Evolutionary conservation across 2,329 filamentous ascomycete species (phyloP), one percentile per base, ranked within the genome.

Genomic region (Fusarium temperatum): DNA sequence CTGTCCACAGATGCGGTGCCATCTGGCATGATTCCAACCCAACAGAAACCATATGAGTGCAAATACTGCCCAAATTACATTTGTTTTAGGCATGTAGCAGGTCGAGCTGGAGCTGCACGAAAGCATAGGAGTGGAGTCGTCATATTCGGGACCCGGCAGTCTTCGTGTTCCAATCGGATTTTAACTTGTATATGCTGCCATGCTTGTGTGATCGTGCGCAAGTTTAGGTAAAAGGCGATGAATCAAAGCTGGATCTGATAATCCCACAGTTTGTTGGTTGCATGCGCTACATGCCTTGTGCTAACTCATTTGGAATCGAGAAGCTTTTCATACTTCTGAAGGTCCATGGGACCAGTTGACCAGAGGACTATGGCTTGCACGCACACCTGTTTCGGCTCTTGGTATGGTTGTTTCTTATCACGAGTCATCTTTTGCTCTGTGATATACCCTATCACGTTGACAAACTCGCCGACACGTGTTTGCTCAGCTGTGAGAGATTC

Each of bases 371-470:
- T 81, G 3, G 94, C 94, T 79, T 98, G 94, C 24, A 98, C 85
- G 64, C 84, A 78, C 35, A 87, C 82, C 60, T 72, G 70, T 22
- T 73, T 66, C 55, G 65, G 55, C 66, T 69, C 60, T 68, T 38
- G 63, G 22, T 61, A 51, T 30, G 68, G 54, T 30, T 44, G 58
- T 54, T 70, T 64, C 53, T 65, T 50, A 28, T 58, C 48, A 53
- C 57, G 59, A 26, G 54, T 41, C 50, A 60, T 48, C 17, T 72
- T 69, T 60, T 73, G 75, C n/a, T 74, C 64, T 26, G 85, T 87
- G 61, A 95, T 85, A 80, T 97, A 97, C 11, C 95, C 96, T 74
- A 98, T 89, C 8, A 98, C 87, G 80, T 98, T 97, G 56, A 98
- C 83, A 95, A 95, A 98, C 68, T 92, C 88, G n/a, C 96, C 96